Conservation (phyloP, 352 stramenopile genomes). For the Phytophthora constricta region DNA sequence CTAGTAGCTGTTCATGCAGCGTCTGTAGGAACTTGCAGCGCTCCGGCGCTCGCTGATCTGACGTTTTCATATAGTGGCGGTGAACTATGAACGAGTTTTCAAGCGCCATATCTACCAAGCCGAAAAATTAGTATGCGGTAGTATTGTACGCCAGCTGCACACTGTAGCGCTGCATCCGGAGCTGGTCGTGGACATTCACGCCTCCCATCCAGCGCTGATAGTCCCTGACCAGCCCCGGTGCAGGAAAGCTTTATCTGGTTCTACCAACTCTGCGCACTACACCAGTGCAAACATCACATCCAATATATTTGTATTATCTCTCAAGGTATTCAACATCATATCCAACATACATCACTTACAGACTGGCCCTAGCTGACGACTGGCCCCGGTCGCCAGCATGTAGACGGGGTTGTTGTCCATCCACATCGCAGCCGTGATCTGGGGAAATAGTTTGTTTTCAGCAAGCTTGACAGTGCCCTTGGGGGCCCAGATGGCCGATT, state of each 20-base stretch:
- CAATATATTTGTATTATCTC: background rate
- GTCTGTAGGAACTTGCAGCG: background rate
- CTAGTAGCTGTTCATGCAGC: background rate
- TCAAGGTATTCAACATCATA: background rate
- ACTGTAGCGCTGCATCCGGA: background rate
- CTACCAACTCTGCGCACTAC: background rate
- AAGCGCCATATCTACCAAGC: background rate
- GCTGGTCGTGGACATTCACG: background rate
- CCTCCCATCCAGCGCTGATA: background rate
- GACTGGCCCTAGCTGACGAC: background rate
- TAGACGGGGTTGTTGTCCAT: background rate
- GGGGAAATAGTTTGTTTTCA: background rate
- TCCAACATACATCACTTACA: background rate
- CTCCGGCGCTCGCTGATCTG: background rate
- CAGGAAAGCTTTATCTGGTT: background rate
- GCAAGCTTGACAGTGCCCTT: conserved; percentile 1
- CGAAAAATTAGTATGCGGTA: background rate
- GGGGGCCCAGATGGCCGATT: background rate
- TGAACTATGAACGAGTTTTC: background rate
- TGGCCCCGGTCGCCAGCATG: background rate
- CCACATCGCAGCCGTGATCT: background rate
- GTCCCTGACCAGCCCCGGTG: background rate
- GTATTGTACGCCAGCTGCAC: background rate
- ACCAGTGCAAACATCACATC: background rate
- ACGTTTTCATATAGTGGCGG: background rate